Conservation (phyloP, 2,329 filamentous ascomycete genomes). For the Fusarium sp. region DNA sequence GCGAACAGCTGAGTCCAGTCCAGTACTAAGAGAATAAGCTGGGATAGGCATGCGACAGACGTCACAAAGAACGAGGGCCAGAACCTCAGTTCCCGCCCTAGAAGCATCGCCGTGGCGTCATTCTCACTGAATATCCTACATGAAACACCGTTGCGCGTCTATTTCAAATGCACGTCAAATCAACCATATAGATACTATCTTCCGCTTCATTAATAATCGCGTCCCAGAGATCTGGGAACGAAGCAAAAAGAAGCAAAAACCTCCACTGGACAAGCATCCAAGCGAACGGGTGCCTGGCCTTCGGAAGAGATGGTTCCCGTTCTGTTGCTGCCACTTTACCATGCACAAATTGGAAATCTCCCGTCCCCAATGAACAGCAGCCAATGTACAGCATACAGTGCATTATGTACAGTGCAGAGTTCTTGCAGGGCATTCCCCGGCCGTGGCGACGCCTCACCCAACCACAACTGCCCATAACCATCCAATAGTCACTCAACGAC, state of each 20-base stretch:
- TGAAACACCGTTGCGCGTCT: not conserved
- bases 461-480: constrained; percentile 13
- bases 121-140: not conserved
- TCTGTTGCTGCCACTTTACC: constrained; percentile 7
- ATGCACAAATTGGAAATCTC: constrained; percentile 23
- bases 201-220: not conserved
- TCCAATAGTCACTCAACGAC: constrained; percentile 9
- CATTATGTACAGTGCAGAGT: constrained; percentile 30
- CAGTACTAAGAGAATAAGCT: constrained; percentile 1
- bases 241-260: constrained; percentile 27
- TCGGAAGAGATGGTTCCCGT: constrained; percentile 26
- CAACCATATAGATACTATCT: not conserved
- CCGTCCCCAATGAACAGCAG: constrained; percentile 4
- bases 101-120: constrained; percentile 14
- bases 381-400: constrained; percentile 34
- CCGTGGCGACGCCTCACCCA: constrained; percentile 25
- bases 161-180: not conserved
- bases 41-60: constrained; percentile 28
- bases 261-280: constrained; percentile 22
- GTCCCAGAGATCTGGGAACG: constrained; percentile 2
- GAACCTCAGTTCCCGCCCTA: constrained; percentile 2
- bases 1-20: constrained; percentile 37
- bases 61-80: constrained; percentile 21
- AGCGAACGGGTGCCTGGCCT: constrained; percentile 36
- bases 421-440: constrained; percentile 24